Base-by-base conservation (phyloP, 1,284 basidiomycete genomes). In the Dichomitus squalens region DNA sequence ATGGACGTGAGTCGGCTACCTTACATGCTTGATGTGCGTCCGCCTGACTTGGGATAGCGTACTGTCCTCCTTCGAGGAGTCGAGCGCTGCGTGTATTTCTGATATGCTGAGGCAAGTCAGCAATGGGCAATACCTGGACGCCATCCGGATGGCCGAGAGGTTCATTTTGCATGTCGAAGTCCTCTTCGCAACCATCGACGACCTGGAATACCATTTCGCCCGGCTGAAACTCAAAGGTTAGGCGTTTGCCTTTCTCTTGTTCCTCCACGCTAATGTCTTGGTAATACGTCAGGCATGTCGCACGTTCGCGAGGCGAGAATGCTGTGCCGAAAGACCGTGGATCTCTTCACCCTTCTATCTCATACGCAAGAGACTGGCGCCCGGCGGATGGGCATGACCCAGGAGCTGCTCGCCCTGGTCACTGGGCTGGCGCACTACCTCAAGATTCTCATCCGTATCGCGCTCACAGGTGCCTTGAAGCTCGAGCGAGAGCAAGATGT, bases 91-190 rank as follows among this genome's bases (percentile, higher is more conserved):
- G 5, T 97, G 97, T 75, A 99, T 99, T 66, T 96, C 95, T 23
- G 96, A 99, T 72, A 99, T 99, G 96, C 80, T 99, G 57, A 82
- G 93, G 59, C 94, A 97, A 69, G 97, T 99, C 75, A 97, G 95
- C 80, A 96, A 92, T 68, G 93, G 95, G 14, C 89, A 95, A 68
- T 96, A 98, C 72, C 82, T 98, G 53, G 96, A 98, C 68, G 96
- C 96, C 54, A 96, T 99, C 67, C 83, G 94, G 62, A 95, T 98
- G 90, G 96, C 97, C 3, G 97, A 98, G 75, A 94, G 93, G 77
- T 99, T 99, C 71, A 98, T 99, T 63, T 78, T 99, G 27, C 97
- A 99, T 70, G 96, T 99, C 58, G 96, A 99, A 75, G 94, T 97
- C 33, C 84, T 99, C 16, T 99, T 99, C 68, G 95, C 94, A 7